phyloP scores from a whole-genome alignment of 2,329 filamentous ascomycete genomes.

The Dactylellina leptospora region DNA sequence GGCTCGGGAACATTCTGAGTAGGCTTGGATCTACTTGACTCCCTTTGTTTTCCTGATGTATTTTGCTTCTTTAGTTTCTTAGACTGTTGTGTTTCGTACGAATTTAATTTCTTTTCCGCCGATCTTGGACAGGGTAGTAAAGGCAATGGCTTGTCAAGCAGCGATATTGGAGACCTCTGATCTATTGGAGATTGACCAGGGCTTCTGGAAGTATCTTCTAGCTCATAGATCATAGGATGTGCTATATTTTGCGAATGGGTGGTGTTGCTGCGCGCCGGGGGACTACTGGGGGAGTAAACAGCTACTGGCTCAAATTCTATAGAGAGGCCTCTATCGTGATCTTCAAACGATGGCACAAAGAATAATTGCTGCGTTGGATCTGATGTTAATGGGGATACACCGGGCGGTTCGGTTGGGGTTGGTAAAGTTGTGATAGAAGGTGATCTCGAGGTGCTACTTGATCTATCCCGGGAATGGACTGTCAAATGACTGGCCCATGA shows the following conservation, averaged over 20 bases:
- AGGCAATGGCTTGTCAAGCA: constrained; percentile 35
- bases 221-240: constrained; percentile 17
- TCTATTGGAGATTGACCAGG: constrained; percentile 8
- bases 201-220: constrained; percentile 38
- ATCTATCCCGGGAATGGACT: too few species aligned
- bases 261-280: not conserved
- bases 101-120: constrained; percentile 22
- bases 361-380: not conserved
- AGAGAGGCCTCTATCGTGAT: constrained; percentile 23
- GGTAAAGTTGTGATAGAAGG: too few species aligned
- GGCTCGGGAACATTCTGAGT: not conserved
- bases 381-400: not conserved
- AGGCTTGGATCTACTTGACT: not conserved
- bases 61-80: constrained; percentile 5
- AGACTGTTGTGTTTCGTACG: constrained; percentile 5
- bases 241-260: too few species aligned
- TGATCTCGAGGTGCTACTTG: too few species aligned
- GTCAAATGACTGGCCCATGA: too few species aligned
- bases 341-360: constrained; percentile 37
- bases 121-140: constrained; percentile 28
- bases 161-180: constrained; percentile 14
- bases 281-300: too few species aligned
- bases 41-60: not conserved
- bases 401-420: too few species aligned
- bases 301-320: constrained; percentile 38